Percentiles rank a stretch among this genome's conserved stretches.
phyloP scores from a whole-genome alignment of 306 rosid genomes.

The Rosa chinensis region DNA sequence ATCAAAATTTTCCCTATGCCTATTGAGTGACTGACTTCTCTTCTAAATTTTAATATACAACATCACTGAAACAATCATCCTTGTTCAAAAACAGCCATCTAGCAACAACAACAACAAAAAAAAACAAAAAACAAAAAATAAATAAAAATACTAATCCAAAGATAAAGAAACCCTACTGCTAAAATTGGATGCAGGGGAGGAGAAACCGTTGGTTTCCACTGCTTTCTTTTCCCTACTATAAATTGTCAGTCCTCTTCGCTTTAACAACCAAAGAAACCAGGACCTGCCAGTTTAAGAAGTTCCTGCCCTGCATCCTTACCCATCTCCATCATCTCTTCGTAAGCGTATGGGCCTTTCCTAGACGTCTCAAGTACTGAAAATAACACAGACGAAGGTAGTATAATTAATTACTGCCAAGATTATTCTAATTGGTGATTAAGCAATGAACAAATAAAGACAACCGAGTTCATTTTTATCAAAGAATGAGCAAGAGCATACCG shows the following conservation, averaged over 20 bases:
- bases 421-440: background rate
- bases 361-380: slow-evolving; percentile 76
- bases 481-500: slow-evolving; percentile 41
- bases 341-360: slow-evolving; percentile 61
- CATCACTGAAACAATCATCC: slow-evolving; percentile 6
- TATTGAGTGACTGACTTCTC: slow-evolving; percentile 1
- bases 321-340: slow-evolving; percentile 70
- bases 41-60: slow-evolving; percentile 21
- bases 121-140: background rate
- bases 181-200: background rate
- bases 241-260: background rate
- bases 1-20: background rate
- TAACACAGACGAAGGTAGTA: background rate
- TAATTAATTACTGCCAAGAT: background rate
- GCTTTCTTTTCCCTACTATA: background rate
- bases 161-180: slow-evolving; percentile 1
- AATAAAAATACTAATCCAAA: background rate
- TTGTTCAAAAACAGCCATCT: background rate
- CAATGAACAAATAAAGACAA: background rate
- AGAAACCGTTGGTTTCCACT: background rate
- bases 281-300: slow-evolving; percentile 80
- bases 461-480: slow-evolving; percentile 9
- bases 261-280: slow-evolving; percentile 66
- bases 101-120: background rate
- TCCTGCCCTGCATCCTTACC: slow-evolving; percentile 89